phyloP scores from a whole-genome alignment of 352 stramenopile species.

The Ophiocytium majus region DNA sequence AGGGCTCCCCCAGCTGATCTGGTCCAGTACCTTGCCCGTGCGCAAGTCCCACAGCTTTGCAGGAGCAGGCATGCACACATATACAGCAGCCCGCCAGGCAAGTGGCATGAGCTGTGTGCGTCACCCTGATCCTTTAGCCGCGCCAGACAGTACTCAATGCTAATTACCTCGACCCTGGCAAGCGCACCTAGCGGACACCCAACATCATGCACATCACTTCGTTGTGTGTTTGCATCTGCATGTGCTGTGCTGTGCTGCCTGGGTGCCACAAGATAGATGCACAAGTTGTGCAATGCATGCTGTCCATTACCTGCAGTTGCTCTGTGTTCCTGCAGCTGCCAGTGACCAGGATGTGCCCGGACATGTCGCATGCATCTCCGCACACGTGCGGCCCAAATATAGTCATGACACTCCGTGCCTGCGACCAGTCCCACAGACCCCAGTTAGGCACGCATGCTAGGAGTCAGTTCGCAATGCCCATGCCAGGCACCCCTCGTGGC shows the following conservation, averaged over 20 bases:
- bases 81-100: not conserved
- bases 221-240: not conserved
- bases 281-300: not conserved
- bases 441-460: too few relatives aligned
- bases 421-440: too few relatives aligned
- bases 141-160: not conserved
- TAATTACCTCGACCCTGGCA: not conserved
- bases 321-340: constrained; percentile 29
- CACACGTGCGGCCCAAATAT: constrained; percentile 42
- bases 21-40: not conserved
- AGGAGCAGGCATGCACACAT: not conserved
- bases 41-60: not conserved
- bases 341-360: constrained; percentile 23
- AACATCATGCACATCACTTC: not conserved
- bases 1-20: not conserved
- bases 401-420: not conserved
- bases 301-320: constrained; percentile 7
- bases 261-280: too few relatives aligned
- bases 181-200: not conserved
- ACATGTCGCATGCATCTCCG: constrained; percentile 30
- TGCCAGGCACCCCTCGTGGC: too few relatives aligned
- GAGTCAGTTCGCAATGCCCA: too few relatives aligned
- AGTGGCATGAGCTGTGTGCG: not conserved
- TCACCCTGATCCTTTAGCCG: not conserved
- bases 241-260: not conserved